A percentile compares a stretch with the other conserved stretches of the same genome.
These are phyloP conservation scores for Phytophthora syringae DNA, from an alignment of 352 stramenopile genomes.

Conservation along the genomic window DNA sequence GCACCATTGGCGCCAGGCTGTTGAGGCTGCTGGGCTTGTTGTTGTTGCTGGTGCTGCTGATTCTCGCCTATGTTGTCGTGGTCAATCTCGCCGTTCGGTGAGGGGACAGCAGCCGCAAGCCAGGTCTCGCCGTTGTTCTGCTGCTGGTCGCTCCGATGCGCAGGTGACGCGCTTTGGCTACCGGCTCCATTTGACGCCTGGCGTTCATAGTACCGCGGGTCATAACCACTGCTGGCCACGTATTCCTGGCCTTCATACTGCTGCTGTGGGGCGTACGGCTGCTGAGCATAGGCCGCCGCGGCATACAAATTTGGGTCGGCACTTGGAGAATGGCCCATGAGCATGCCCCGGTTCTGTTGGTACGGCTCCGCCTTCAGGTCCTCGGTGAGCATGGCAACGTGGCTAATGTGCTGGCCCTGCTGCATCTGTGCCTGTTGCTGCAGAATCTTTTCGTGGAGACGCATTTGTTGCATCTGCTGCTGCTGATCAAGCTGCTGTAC, in stretches of 20 bases:
- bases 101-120: constrained; percentile 23
- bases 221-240: constrained; percentile 34
- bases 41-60: no score
- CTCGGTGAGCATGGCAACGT: constrained; percentile 47
- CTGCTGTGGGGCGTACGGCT: constrained; percentile 35
- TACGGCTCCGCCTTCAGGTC: constrained; percentile 51
- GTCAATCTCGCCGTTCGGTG: constrained; percentile 27
- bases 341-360: constrained; percentile 32
- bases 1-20: constrained; percentile 29
- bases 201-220: constrained; percentile 49
- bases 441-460: constrained; percentile 68
- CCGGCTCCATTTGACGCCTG: constrained; percentile 26
- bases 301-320: constrained; percentile 44
- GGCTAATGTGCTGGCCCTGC: constrained; percentile 58
- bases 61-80: constrained; percentile 47
- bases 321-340: constrained; percentile 41
- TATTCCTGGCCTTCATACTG: constrained; percentile 48
- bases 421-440: constrained; percentile 73
- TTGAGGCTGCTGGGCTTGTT: constrained; percentile 34
- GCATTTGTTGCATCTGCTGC: constrained; percentile 77
- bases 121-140: constrained; percentile 31
- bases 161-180: constrained; percentile 35
- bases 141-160: constrained; percentile 40
- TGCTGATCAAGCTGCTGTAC: constrained; percentile 74
- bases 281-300: constrained; percentile 38